A percentile compares a stretch with the other conserved stretches of the same genome.
Evolutionary conservation across 306 rosid genomes (phyloP).

Genomic region (Abrus pulchellus): DNA sequence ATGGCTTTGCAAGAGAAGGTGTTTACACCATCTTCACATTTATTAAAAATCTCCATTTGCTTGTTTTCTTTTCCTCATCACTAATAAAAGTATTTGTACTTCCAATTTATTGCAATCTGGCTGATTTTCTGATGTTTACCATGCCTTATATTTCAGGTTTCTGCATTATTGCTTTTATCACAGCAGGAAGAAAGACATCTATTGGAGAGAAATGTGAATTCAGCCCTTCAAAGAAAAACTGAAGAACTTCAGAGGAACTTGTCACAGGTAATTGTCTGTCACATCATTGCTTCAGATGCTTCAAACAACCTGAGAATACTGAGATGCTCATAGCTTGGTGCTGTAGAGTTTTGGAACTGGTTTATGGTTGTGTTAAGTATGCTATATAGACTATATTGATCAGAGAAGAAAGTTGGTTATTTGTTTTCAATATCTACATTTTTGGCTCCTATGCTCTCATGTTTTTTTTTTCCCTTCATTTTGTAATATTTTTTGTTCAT

Average conservation of each 20-base stretch:
- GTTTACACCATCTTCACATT: conserved; percentile 7
- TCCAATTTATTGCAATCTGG: conserved; percentile 36
- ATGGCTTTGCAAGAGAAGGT: conserved; percentile 95
- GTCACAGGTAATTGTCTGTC: conserved; percentile 72
- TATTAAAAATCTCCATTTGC: conserved; percentile 7
- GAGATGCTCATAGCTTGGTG: conserved; percentile 26
- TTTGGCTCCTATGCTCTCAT: conserved; percentile 23
- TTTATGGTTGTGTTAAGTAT: conserved; percentile 34
- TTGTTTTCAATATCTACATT: conserved; percentile 29
- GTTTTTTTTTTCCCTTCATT: conserved; percentile 14
- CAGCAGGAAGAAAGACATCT: conserved; percentile 95
- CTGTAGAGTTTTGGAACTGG: conserved; percentile 37
- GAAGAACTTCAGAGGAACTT: conserved; percentile 93
- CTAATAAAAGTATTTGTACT: conserved; percentile 34
- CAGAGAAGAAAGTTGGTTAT: conserved; percentile 30
- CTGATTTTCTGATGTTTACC: conserved; percentile 22
- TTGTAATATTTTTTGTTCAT: conserved; percentile 19
- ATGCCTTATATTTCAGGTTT: conserved; percentile 68
- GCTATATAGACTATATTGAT: conserved; percentile 9
- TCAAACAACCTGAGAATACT: conserved; percentile 38
- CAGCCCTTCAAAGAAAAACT: conserved; percentile 77
- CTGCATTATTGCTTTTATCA: conserved; percentile 79
- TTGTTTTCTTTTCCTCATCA: conserved; percentile 22
- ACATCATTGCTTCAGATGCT: conserved; percentile 47
- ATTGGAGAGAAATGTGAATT: conserved; percentile 82